phyloP scores from a whole-genome alignment of 345 rosid genomes.

The Orychophragmus violaceus region DNA sequence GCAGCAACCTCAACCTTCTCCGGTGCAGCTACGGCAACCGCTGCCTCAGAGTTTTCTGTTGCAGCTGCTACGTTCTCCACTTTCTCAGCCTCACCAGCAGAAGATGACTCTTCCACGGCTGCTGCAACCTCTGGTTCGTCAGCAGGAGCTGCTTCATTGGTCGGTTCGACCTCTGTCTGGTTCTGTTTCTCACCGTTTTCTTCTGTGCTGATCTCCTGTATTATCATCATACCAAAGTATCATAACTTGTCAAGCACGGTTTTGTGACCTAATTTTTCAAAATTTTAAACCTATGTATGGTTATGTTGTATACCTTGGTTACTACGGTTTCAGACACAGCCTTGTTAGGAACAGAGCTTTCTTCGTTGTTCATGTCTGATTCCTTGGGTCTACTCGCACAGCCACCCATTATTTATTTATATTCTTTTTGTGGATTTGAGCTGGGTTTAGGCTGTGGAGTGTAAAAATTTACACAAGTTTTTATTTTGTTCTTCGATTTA shows the following conservation, averaged over 20 bases:
- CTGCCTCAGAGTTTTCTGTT: constrained; percentile 11
- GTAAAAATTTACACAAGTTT: background rate
- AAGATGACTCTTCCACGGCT: constrained; percentile 18
- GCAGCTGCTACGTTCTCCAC: constrained; percentile 5
- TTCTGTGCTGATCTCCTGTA: constrained; percentile 28
- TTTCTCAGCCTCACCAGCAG: background rate
- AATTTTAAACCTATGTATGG: background rate
- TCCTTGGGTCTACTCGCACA: constrained; percentile 50
- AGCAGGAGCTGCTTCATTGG: constrained; percentile 14
- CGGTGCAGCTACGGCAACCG: background rate
- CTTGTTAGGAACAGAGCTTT: constrained; percentile 25
- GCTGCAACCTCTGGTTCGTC: constrained; percentile 19
- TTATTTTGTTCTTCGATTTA: constrained; percentile 4
- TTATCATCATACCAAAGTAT: background rate
- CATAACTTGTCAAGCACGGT: background rate
- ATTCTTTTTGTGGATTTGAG: background rate
- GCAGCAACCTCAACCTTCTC: background rate
- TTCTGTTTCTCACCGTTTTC: constrained; percentile 25
- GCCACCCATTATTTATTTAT: constrained; percentile 41
- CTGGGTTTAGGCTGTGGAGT: constrained; percentile 32
- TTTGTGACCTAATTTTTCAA: background rate
- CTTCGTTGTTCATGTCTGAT: constrained; percentile 29
- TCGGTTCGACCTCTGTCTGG: constrained; percentile 25
- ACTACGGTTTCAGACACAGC: constrained; percentile 20
- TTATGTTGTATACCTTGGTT: constrained; percentile 17